A percentile compares a stretch with the other conserved stretches of the same genome.
Evolutionary conservation across 805 yeast genomes (phyloP).

Genomic region (Lachancea waltii): DNA sequence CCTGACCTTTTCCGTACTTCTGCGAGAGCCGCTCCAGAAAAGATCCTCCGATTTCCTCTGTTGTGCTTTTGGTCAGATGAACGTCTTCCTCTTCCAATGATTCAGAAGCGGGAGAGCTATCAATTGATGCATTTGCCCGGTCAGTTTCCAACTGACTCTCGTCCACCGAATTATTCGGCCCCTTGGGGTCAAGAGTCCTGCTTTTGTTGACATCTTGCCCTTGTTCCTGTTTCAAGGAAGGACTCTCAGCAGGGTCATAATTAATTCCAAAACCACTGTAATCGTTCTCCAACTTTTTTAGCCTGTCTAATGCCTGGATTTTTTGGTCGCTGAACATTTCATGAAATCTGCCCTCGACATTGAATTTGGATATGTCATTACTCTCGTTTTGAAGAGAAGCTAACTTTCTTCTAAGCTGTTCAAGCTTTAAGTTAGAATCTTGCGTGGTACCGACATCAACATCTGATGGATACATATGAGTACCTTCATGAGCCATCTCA

Average conservation of each 20-base stretch:
- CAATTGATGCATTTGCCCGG: too few relatives aligned
- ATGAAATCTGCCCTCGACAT: conserved; percentile 43
- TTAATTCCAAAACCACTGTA: conserved; percentile 61
- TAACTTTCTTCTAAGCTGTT: conserved; percentile 48
- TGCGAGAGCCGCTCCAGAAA: conserved; percentile 30
- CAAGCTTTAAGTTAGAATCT: conserved; percentile 52
- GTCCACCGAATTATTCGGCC: conserved; percentile 17
- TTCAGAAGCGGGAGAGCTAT: too few relatives aligned
- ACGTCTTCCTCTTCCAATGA: conserved; percentile 11
- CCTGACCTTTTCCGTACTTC: conserved; percentile 30
- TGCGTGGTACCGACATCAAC: conserved; percentile 20
- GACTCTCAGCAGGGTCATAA: conserved; percentile 33
- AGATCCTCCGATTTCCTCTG: conserved; percentile 13
- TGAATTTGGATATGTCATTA: conserved; percentile 66
- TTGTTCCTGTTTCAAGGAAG: too few relatives aligned
- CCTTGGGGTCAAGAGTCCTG: conserved; percentile 25
- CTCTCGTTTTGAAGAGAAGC: conserved; percentile 65
- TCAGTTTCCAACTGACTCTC: too few relatives aligned
- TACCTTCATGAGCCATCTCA: background rate
- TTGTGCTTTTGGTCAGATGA: conserved; percentile 9
- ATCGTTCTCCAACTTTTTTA: conserved; percentile 59
- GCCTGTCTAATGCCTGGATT: conserved; percentile 60
- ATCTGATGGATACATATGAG: background rate
- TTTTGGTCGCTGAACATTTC: conserved; percentile 56
- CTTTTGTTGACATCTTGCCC: too few relatives aligned